A percentile compares a stretch with the other conserved stretches of the same genome.
These are phyloP conservation scores for Tremella mesenterica DNA, from an alignment of 768 basidiomycete genomes.

Conservation along the genomic window DNA sequence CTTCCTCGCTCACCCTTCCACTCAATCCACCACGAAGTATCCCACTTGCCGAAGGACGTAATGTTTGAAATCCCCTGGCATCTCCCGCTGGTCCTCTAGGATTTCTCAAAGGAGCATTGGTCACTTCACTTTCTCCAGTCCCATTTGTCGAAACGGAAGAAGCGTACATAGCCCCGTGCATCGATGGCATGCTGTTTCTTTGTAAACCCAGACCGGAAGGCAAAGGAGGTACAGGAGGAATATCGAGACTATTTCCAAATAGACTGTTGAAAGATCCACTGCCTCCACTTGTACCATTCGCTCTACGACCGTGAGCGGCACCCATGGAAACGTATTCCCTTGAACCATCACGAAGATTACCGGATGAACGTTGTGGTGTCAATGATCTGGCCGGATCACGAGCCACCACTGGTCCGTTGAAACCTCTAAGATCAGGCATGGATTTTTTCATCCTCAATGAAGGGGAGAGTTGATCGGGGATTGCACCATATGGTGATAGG, in stretches of 20 bases:
- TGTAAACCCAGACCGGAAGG: slow-evolving; percentile 19
- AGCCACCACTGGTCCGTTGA: slow-evolving; percentile 42
- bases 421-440: slow-evolving; percentile 78
- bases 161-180: neutral
- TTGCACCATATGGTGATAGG: slow-evolving; percentile 40
- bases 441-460: slow-evolving; percentile 85
- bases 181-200: neutral
- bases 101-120: slow-evolving; percentile 26
- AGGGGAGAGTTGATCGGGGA: slow-evolving; percentile 48
- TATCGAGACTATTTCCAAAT: slow-evolving; percentile 29
- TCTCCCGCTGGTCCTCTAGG: slow-evolving; percentile 40
- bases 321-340: slow-evolving; percentile 39
- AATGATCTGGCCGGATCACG: slow-evolving; percentile 41
- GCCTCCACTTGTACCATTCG: slow-evolving; percentile 16
- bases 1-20: slow-evolving; percentile 17
- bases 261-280: slow-evolving; percentile 28
- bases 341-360: slow-evolving; percentile 37
- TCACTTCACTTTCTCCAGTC: neutral
- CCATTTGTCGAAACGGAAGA: neutral
- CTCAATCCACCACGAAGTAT: slow-evolving; percentile 5
- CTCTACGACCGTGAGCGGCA: slow-evolving; percentile 23
- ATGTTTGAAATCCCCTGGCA: slow-evolving; percentile 27
- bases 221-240: slow-evolving; percentile 34
- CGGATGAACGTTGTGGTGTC: slow-evolving; percentile 40
- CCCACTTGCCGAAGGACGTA: slow-evolving; percentile 12